Conservation (phyloP, 2,329 filamentous ascomycete genomes). For the Westerdykella aurantiaca region DNA sequence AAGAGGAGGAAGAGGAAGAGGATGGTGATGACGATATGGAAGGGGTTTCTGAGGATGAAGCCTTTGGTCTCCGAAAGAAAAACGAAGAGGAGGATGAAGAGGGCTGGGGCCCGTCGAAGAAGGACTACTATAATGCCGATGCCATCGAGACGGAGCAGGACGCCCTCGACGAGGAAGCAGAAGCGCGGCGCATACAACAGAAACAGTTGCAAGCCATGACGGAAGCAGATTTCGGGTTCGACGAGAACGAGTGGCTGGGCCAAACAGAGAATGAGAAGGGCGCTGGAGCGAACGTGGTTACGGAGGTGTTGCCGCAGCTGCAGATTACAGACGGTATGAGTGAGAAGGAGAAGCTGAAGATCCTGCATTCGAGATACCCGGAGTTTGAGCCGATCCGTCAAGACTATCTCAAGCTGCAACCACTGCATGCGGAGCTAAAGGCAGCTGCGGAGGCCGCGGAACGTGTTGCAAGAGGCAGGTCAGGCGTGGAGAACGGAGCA, state of each 20-base stretch:
- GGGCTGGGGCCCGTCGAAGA: conserved; percentile 82
- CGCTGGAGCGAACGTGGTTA: conserved; percentile 55
- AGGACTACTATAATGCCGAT: conserved; percentile 92
- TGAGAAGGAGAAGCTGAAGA: conserved; percentile 64
- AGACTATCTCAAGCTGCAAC: conserved; percentile 69
- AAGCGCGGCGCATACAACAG: conserved; percentile 80
- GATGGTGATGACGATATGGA: conserved; percentile 35
- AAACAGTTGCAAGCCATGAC: conserved; percentile 87
- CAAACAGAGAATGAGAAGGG: conserved; percentile 45
- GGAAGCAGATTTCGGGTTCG: conserved; percentile 88
- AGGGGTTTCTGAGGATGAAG: conserved; percentile 27
- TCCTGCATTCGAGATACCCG: conserved; percentile 77
- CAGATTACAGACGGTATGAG: conserved; percentile 77
- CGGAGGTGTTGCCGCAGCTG: conserved; percentile 77
- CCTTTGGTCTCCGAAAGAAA: conserved; percentile 44
- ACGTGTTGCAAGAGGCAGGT: conserved; percentile 28
- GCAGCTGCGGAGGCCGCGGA: conserved; percentile 55
- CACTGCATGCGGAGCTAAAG: conserved; percentile 53
- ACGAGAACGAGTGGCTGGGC: conserved; percentile 78
- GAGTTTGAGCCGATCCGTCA: conserved; percentile 83
- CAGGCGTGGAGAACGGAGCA: conserved; percentile 9
- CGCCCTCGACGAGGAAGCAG: conserved; percentile 85
- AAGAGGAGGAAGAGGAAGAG: conserved; percentile 36
- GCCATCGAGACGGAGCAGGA: conserved; percentile 62
- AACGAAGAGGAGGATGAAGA: conserved; percentile 55